Percentiles rank a stretch among this genome's conserved stretches.
These are phyloP conservation scores for Penicillium mononematosum DNA, from an alignment of 495 filamentous ascomycete genomes.

Conservation along the genomic window DNA sequence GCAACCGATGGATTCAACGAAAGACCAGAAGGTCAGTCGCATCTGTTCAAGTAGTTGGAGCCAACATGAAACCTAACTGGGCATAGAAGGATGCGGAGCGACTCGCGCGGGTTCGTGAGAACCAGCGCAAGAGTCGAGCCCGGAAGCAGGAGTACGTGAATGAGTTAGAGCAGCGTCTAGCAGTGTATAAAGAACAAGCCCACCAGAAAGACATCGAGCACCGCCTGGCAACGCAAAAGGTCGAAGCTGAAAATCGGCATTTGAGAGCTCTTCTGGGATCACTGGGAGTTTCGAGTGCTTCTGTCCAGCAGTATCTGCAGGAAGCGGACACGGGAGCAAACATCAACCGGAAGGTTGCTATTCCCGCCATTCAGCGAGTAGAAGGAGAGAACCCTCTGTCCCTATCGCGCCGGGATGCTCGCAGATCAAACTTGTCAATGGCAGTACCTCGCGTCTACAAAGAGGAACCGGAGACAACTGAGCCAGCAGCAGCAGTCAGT, in stretches of 20 bases:
- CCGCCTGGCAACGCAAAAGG: slow-evolving; percentile 35
- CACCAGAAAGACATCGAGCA: slow-evolving; percentile 40
- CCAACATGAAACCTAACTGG: slow-evolving; percentile 15
- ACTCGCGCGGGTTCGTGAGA: slow-evolving; percentile 61
- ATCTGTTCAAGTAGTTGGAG: no score
- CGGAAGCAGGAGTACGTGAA: slow-evolving; percentile 72
- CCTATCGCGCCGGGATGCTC: background rate
- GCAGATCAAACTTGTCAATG: background rate
- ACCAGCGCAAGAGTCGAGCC: slow-evolving; percentile 77
- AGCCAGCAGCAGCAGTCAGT: background rate
- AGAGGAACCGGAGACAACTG: slow-evolving; percentile 3
- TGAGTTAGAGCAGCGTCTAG: slow-evolving; percentile 65
- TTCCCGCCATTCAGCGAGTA: slow-evolving; percentile 32
- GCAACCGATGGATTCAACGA: slow-evolving; percentile 1
- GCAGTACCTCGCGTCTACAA: background rate
- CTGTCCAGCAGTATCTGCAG: slow-evolving; percentile 35
- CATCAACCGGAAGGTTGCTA: slow-evolving; percentile 37
- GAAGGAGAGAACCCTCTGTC: background rate
- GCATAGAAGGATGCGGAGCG: slow-evolving; percentile 33
- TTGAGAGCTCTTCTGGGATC: slow-evolving; percentile 29
- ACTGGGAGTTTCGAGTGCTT: slow-evolving; percentile 26
- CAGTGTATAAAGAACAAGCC: slow-evolving; percentile 51
- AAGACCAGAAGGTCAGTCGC: slow-evolving; percentile 4
- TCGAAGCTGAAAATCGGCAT: slow-evolving; percentile 41
- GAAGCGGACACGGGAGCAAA: slow-evolving; percentile 20